These are phyloP conservation scores for Pseudogymnoascus sp. DNA, from an alignment of 2,329 filamentous ascomycete genomes.

Conservation along the genomic window DNA sequence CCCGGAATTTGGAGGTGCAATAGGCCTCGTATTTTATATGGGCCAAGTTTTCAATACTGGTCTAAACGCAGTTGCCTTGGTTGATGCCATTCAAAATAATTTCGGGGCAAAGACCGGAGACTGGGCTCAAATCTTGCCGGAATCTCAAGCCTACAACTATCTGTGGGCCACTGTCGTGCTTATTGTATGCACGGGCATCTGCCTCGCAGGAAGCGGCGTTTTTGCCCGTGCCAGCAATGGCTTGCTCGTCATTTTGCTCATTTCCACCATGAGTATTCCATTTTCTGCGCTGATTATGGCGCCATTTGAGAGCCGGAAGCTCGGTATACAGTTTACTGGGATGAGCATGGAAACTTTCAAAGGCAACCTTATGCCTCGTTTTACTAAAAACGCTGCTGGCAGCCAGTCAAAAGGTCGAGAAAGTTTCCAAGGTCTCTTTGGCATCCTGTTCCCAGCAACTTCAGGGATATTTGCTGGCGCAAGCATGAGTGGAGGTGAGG, in stretches of 20 bases:
- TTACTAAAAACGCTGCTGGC: constrained; percentile 55
- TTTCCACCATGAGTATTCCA: constrained; percentile 75
- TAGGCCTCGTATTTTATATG: constrained; percentile 83
- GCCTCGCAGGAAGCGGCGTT: constrained; percentile 69
- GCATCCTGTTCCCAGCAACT: constrained; percentile 69
- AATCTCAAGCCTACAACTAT: constrained; percentile 71
- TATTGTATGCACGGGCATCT: constrained; percentile 63
- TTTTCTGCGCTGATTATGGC: constrained; percentile 61
- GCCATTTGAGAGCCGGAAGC: constrained; percentile 56
- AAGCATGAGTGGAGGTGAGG: constrained; percentile 67
- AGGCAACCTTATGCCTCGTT: constrained; percentile 63
- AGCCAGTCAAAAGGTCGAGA: constrained; percentile 55
- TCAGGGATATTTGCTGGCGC: constrained; percentile 62
- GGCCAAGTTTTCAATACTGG: constrained; percentile 82
- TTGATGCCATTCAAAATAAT: constrained; percentile 74
- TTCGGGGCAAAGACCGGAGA: constrained; percentile 52
- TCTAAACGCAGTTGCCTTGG: constrained; percentile 77
- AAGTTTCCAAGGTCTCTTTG: constrained; percentile 76
- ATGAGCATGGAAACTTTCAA: constrained; percentile 61
- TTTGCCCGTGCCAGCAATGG: constrained; percentile 77
- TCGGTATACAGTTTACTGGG: constrained; percentile 70
- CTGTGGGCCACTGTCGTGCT: constrained; percentile 66
- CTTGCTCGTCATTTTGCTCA: constrained; percentile 59
- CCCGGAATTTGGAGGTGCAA: constrained; percentile 82
- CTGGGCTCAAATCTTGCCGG: constrained; percentile 53